Conservation (phyloP, 1,284 basidiomycete species). For the Tetrapyrgos nigripes region DNA sequence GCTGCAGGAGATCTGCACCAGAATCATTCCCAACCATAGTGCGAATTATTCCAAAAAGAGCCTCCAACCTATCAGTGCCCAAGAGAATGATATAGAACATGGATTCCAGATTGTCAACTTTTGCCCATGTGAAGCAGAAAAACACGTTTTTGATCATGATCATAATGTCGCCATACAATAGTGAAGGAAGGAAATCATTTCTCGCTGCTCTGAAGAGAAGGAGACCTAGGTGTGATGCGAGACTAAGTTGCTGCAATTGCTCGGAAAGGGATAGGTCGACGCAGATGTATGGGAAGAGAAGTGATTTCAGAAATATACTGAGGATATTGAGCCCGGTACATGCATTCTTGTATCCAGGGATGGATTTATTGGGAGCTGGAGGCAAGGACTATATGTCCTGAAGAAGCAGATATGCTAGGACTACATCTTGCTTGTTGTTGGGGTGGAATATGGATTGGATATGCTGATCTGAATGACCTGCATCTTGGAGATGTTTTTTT, state of each 20-base stretch:
- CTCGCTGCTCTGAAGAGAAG: constrained; percentile 26
- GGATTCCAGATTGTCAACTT: constrained; percentile 36
- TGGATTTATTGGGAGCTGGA: constrained; percentile 1
- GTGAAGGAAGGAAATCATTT: constrained; percentile 33
- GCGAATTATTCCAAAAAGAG: constrained; percentile 40
- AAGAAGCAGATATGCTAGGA: constrained; percentile 31
- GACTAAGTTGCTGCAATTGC: constrained; percentile 41
- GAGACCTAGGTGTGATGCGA: constrained; percentile 37
- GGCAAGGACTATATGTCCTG: constrained; percentile 33
- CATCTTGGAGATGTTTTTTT: not conserved
- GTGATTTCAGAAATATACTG: constrained; percentile 24
- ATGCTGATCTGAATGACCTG: not conserved
- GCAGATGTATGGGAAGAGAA: not conserved
- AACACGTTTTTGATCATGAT: no score
- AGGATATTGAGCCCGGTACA: constrained; percentile 28
- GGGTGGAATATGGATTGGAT: constrained; percentile 21
- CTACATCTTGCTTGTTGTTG: constrained; percentile 40
- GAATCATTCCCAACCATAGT: constrained; percentile 42
- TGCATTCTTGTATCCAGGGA: constrained; percentile 22
- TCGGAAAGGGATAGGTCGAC: constrained; percentile 39
- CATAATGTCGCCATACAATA: constrained; percentile 40
- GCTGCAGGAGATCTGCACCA: constrained; percentile 38
- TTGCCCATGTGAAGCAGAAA: constrained; percentile 43
- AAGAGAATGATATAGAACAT: constrained; percentile 41
- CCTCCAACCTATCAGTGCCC: constrained; percentile 43